phyloP scores from a whole-genome alignment of 306 rosid genomes.

The Carpinus fangiana region DNA sequence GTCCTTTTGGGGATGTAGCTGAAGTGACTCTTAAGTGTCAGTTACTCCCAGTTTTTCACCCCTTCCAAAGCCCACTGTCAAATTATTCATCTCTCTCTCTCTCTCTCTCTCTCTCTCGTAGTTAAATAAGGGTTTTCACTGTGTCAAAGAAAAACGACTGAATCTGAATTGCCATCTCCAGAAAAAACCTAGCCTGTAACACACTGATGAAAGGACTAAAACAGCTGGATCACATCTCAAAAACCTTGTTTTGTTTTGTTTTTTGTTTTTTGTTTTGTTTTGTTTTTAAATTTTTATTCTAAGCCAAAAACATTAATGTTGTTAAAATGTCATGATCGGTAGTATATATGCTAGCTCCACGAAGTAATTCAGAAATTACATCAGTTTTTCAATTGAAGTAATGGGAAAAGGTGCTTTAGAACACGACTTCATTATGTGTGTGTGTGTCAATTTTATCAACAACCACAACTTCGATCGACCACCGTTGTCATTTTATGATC shows the following conservation, averaged over 20 bases:
- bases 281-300: too few species aligned
- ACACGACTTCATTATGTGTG: neutral
- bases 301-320: neutral
- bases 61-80: constrained; percentile 40
- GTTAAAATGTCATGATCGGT: neutral
- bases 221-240: neutral
- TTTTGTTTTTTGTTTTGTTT: too few species aligned
- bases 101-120: constrained; percentile 29
- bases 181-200: neutral
- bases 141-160: neutral
- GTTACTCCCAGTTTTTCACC: constrained; percentile 36
- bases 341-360: neutral
- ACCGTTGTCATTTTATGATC: neutral
- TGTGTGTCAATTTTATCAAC: neutral
- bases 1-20: constrained; percentile 35
- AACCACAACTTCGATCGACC: neutral
- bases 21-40: constrained; percentile 54
- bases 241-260: neutral
- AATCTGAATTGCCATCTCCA: neutral
- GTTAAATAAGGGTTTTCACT: constrained; percentile 39
- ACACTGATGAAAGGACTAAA: neutral
- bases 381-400: neutral
- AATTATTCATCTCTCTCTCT: neutral
- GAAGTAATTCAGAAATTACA: neutral
- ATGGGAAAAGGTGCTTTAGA: neutral